phyloP scores from a whole-genome alignment of 306 rosid genomes.

The Corylus americana region DNA sequence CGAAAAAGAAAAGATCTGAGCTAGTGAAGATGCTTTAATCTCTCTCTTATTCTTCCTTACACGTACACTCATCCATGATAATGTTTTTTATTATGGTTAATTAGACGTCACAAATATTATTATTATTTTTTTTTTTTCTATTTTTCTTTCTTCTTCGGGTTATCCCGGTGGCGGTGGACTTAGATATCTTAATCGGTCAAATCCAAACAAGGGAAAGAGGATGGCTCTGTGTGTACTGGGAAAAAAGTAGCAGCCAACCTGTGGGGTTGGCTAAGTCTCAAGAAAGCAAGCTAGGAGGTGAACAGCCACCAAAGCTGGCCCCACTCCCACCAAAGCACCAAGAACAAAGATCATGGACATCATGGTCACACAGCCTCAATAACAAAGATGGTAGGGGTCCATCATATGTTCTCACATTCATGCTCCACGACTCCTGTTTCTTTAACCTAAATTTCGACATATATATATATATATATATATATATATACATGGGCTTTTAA shows the following conservation, averaged over 20 bases:
- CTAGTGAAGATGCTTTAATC: background rate
- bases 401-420: conserved; percentile 42
- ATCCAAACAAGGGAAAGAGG: background rate
- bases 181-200: background rate
- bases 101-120: background rate
- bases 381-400: conserved; percentile 49
- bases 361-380: conserved; percentile 34
- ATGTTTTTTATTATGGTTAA: background rate
- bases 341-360: conserved; percentile 18
- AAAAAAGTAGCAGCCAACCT: background rate
- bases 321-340: conserved; percentile 14
- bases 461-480: conserved; percentile 20
- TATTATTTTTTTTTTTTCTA: background rate
- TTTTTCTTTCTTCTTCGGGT: background rate
- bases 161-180: background rate
- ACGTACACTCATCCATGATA: background rate
- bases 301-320: conserved; percentile 14
- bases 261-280: background rate
- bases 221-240: background rate
- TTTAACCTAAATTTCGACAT: conserved; percentile 22
- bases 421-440: conserved; percentile 38
- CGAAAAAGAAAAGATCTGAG: background rate
- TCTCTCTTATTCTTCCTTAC: background rate
- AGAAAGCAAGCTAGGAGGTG: background rate
- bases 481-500: background rate